Base-by-base conservation (phyloP, 2,329 filamentous ascomycete genomes). In the Fusarium austroafricanum region DNA sequence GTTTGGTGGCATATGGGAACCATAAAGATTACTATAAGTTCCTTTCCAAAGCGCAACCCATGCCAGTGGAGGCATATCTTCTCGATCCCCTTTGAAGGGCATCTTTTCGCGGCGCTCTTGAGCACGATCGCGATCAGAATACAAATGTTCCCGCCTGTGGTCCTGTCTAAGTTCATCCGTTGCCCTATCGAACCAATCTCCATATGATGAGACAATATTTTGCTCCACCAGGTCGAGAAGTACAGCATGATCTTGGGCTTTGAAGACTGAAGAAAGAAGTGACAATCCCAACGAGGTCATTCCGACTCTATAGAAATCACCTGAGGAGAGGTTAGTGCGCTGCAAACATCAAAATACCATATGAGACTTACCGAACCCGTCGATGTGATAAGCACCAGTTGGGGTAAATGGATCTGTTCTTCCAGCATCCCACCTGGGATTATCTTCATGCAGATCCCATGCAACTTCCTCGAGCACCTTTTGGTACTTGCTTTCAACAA, bases 11-110 rank as follows among this genome's bases (percentile, higher is more conserved):
- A 23, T 23, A 23, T 23, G 21, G 21, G 21, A 23, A 12, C 55
- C 38, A 35, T 42, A 59, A n/a, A 58, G 18, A 12, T 59, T 63
- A 18, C 43, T 59, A 15, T 26, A 54, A 4, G 31, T 50, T 10
- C 15, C 49, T 9, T 50, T 20, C 55, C 49, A 50, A 8, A 55
- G 35, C 1, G 26, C 15, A 3, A 39, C 26, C 54, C 54, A 59
- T 3, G 54, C 59, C 5, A 62, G 29, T n/a, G 59, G 47, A 5
- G 42, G 38, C 4, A 33, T 5, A 6, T 28, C 33, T 10, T 53
- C 54, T 17, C 14, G 21, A 10, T 62, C 54, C 8, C 54, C 59
- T 3, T 21, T 11, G 17, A 62, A 62, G 1, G 42, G 6, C 38
- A 58, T 39, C 15, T 23, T 10, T 11, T 58, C 26, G 5, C 20